Conservation (phyloP, 768 basidiomycete species). For the Pleurotus platypus region DNA sequence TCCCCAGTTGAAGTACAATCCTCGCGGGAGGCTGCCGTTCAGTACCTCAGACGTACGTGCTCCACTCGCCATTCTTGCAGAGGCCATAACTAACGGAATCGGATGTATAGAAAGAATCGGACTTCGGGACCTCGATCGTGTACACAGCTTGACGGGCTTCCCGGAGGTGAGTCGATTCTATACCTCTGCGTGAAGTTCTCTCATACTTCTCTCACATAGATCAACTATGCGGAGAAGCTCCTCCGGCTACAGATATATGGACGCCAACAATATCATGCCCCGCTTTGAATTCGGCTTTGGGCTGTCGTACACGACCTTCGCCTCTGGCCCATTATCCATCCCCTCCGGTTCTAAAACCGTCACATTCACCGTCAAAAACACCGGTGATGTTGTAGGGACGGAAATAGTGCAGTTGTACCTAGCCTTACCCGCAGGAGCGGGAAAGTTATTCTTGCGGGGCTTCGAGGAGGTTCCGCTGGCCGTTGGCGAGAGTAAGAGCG, state of each 20-base stretch:
- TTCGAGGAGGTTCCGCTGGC: neutral
- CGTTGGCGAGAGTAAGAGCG: neutral
- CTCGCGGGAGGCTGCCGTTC: slow-evolving; percentile 67
- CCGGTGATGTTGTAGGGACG: slow-evolving; percentile 1
- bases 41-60: slow-evolving; percentile 66
- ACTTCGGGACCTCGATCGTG: slow-evolving; percentile 41
- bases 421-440: neutral
- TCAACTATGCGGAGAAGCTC: slow-evolving; percentile 66
- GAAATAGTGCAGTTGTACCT: slow-evolving; percentile 1
- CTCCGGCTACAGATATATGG: slow-evolving; percentile 69
- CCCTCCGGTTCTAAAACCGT: neutral
- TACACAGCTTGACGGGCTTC: slow-evolving; percentile 35
- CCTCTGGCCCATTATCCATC: slow-evolving; percentile 23
- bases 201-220: slow-evolving; percentile 23
- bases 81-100: neutral
- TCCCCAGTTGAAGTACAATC: slow-evolving; percentile 61
- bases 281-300: slow-evolving; percentile 8
- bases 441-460: neutral
- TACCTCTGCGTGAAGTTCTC: slow-evolving; percentile 9
- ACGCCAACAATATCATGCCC: slow-evolving; percentile 37
- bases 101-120: slow-evolving; percentile 26
- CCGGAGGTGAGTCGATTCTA: slow-evolving; percentile 22
- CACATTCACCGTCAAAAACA: neutral
- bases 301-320: slow-evolving; percentile 65
- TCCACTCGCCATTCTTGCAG: slow-evolving; percentile 66